These are phyloP conservation scores for Thyridium curvatum DNA, from an alignment of 2,329 filamentous ascomycete species.

Conservation along the genomic window DNA sequence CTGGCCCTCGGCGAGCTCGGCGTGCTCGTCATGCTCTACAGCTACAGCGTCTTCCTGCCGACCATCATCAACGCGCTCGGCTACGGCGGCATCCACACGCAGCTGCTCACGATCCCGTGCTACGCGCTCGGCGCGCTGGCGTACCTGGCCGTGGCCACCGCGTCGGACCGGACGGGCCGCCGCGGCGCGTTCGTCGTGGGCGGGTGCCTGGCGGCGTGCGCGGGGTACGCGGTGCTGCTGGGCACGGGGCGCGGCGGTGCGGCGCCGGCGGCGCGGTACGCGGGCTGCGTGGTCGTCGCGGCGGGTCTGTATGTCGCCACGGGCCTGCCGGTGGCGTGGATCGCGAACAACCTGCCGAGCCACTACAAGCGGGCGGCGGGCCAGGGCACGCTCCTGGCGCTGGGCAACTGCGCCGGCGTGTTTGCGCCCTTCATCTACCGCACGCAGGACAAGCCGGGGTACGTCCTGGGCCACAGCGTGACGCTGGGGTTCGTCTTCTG, in stretches of 20 bases:
- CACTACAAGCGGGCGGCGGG: constrained; percentile 61
- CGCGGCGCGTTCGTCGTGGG: constrained; percentile 49
- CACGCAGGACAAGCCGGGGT: constrained; percentile 1
- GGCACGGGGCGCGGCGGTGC: constrained; percentile 38
- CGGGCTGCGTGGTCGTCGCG: constrained; percentile 67
- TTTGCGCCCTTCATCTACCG: constrained; percentile 3
- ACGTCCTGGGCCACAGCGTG: constrained; percentile 3
- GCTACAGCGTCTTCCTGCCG: constrained; percentile 61
- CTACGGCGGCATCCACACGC: constrained; percentile 46
- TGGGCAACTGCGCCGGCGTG: constrained; percentile 7
- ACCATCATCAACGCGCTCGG: constrained; percentile 62
- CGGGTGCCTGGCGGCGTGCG: constrained; percentile 40
- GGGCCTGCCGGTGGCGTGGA: constrained; percentile 50
- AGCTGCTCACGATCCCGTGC: constrained; percentile 63
- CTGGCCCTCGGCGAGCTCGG: constrained; percentile 57
- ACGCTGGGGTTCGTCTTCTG: constrained; percentile 3
- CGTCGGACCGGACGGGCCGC: constrained; percentile 51
- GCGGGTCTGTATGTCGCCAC: constrained; percentile 61
- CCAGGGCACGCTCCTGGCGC: constrained; percentile 7
- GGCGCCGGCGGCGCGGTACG: constrained; percentile 55
- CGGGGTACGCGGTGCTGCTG: constrained; percentile 56
- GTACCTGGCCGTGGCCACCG: constrained; percentile 50
- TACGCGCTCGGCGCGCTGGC: constrained; percentile 57
- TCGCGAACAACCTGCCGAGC: constrained; percentile 61
- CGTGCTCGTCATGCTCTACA: constrained; percentile 60